Evolutionary conservation across 768 basidiomycete genomes (phyloP), one percentile per base, ranked within the genome.

Genomic region (Tricholoma saponaceum): DNA sequence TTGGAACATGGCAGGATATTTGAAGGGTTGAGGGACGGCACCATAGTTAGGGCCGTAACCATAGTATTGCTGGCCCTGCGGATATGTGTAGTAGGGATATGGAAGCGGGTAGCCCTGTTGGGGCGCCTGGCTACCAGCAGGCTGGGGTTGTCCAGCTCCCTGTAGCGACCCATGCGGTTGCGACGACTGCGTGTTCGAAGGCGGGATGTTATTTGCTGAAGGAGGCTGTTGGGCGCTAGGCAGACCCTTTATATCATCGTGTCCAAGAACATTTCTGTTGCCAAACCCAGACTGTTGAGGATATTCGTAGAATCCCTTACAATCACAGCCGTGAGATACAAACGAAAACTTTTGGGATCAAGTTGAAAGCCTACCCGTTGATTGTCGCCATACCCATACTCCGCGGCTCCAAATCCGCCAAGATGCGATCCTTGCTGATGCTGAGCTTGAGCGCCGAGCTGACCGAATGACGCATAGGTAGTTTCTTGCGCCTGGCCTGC

Each of bases 221-320:
- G 79, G 80, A 60, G 84, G 82, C 58, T 79, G 82, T 62, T 86
- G 86, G 30, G 80, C 74, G 10, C 79, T 76, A 7, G 86, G 80
- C 35, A 90, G 74, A 41, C 83, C 83, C 69, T 92, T 92, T 61
- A 86, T 79, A 52, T 92, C 90, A 37, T 92, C 90, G 49, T 90
- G 89, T 14, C 81, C 80, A 7, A 91, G 76, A 22, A 80, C 80
- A 59, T 79, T 83, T 18, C 90, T 81, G 57, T 80, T 82, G 32
- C 81, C 80, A 61, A 92, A 92, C 28, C 76, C 80, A 43, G 79
- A 74, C 53, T 81, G 86, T 62, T 85, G 89, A 51, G 67, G 65
- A 66, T 92, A 91, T 44, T 92, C 90, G 65, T 92, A 92, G 72
- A 90, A 90, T 62, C 83, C 83, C 87, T 89, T 61, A 39, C 62